Percentiles rank a stretch among this genome's conserved stretches.
These are phyloP conservation scores for Silene vulgaris DNA, from an alignment of 179 eudicot species.

Conservation along the genomic window DNA sequence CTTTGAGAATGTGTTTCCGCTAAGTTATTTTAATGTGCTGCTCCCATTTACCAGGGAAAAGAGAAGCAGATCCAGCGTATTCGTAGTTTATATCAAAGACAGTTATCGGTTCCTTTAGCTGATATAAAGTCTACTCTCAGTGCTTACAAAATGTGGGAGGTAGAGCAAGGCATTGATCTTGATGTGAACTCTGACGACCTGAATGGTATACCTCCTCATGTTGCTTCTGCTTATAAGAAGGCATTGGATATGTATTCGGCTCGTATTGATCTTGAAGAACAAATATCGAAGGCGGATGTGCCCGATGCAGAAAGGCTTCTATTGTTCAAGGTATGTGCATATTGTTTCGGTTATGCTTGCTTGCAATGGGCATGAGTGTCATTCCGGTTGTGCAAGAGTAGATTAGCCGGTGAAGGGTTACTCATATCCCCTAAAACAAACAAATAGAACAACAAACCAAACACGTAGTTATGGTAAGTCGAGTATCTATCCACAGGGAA, in stretches of 20 bases:
- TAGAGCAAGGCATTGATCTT: slow-evolving; percentile 51
- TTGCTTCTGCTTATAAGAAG: slow-evolving; percentile 67
- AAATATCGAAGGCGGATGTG: slow-evolving; percentile 42
- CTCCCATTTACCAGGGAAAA: slow-evolving; percentile 44
- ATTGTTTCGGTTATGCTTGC: slow-evolving; percentile 5
- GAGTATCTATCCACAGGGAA: no score
- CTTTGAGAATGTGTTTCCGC: not conserved
- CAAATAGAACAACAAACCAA: no score
- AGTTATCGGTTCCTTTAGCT: slow-evolving; percentile 66
- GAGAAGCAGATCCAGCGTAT: slow-evolving; percentile 83
- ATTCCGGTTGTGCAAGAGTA: not conserved
- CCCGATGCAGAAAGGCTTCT: slow-evolving; percentile 64
- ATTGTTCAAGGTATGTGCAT: slow-evolving; percentile 55
- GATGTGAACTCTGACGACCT: slow-evolving; percentile 44
- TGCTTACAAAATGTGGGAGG: slow-evolving; percentile 82
- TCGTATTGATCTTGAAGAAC: slow-evolving; percentile 67
- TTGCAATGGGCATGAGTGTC: not conserved
- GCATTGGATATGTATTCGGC: slow-evolving; percentile 64
- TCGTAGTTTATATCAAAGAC: slow-evolving; percentile 70
- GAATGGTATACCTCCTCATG: slow-evolving; percentile 59
- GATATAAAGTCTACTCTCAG: slow-evolving; percentile 48
- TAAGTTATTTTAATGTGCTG: not conserved
- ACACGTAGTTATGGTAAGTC: no score
- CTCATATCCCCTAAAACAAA: no score
- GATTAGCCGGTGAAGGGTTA: not conserved